Evolutionary conservation across 306 rosid genomes (phyloP).

Genomic region (Mimosa pudica): DNA sequence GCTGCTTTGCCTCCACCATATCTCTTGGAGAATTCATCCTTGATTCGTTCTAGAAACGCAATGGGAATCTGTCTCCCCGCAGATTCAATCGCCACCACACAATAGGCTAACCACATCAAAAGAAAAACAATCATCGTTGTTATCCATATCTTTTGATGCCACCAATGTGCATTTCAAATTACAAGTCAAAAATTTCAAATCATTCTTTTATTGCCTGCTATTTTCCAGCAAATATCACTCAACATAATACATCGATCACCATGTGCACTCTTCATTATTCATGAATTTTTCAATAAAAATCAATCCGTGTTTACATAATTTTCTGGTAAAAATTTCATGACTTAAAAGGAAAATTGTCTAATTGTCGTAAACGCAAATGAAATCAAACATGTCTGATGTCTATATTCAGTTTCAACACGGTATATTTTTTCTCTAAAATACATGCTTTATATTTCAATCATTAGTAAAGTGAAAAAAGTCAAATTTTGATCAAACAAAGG

Average conservation of each 20-base stretch:
- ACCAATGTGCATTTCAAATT: neutral
- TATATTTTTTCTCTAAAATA: neutral
- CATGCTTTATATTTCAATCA: neutral
- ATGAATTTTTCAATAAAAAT: neutral
- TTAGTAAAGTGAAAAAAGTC: neutral
- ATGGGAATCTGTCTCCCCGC: slow-evolving; percentile 92
- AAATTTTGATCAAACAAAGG: neutral
- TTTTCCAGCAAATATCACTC: neutral
- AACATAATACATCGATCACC: neutral
- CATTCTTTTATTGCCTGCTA: neutral
- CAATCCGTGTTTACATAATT: neutral
- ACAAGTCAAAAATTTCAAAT: neutral
- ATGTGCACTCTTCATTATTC: neutral
- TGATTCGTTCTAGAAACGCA: slow-evolving; percentile 79
- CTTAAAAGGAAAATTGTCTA: neutral
- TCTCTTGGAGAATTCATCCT: slow-evolving; percentile 82
- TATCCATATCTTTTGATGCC: neutral
- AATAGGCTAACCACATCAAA: slow-evolving; percentile 65
- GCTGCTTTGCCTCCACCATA: slow-evolving; percentile 90
- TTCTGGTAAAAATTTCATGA: too few relatives aligned
- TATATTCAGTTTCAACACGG: neutral
- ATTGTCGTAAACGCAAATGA: neutral
- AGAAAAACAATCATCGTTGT: neutral
- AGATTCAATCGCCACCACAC: slow-evolving; percentile 86
- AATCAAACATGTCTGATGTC: neutral